Evolutionary conservation across 2,329 filamentous ascomycete genomes (phyloP).

Genomic region (Neofusicoccum cordaticola): DNA sequence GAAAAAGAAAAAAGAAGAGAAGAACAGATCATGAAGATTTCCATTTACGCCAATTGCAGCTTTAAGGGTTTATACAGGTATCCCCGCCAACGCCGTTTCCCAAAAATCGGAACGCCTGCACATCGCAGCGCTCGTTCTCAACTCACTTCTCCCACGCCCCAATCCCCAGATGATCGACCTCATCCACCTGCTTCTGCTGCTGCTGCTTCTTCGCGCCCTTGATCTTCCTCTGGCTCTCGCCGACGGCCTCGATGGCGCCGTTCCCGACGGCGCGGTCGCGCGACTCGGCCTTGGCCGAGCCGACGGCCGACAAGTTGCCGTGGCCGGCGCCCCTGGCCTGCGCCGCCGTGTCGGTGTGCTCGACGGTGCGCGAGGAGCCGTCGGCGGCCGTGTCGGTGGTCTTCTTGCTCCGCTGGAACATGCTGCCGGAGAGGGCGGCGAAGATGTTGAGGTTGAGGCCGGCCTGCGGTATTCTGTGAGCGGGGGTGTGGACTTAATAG

Average conservation of each 20-base stretch:
- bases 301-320: conserved; percentile 1
- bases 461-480: conserved; percentile 20
- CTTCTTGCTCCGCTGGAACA: conserved; percentile 30
- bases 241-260: conserved; percentile 24
- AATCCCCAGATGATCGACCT: conserved; percentile 37
- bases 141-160: conserved; percentile 19
- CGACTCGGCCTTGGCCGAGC: not conserved
- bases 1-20: no score
- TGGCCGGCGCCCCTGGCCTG: not conserved
- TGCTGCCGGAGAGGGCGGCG: conserved; percentile 33
- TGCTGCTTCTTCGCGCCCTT: not conserved
- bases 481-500: no score
- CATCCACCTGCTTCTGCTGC: conserved; percentile 11
- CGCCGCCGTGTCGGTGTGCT: conserved; percentile 23
- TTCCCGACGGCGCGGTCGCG: conserved; percentile 23
- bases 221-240: conserved; percentile 17
- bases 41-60: no score
- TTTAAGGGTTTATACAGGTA: no score
- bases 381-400: conserved; percentile 29
- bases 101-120: not conserved
- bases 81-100: not conserved
- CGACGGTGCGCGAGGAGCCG: conserved; percentile 24
- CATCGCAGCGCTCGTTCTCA: not conserved
- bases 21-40: no score
- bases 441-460: conserved; percentile 38